These are phyloP conservation scores for Penicillium flavigenum DNA, from an alignment of 495 filamentous ascomycete species.

Conservation along the genomic window DNA sequence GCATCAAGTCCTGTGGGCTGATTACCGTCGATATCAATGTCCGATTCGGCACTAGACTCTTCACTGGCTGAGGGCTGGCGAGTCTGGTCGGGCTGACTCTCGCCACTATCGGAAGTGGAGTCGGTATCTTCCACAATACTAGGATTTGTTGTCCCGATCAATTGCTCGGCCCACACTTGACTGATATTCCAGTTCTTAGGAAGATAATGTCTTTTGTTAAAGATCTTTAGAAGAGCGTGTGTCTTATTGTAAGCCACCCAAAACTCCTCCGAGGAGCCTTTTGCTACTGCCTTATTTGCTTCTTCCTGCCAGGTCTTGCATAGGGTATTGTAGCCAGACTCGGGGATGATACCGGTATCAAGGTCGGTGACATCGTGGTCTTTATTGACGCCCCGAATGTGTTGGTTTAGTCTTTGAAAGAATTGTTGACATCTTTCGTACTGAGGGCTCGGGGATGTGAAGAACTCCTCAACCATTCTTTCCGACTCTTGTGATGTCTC, in stretches of 20 bases:
- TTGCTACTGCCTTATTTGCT: neutral
- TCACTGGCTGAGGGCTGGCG: neutral
- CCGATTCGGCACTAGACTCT: neutral
- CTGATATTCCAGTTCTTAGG: slow-evolving; percentile 14
- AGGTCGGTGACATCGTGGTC: neutral
- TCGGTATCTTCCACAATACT: neutral
- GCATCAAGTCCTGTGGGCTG: slow-evolving; percentile 9
- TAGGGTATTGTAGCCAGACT: neutral
- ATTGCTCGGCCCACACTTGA: slow-evolving; percentile 4
- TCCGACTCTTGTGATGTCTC: neutral
- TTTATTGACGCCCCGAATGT: slow-evolving; percentile 1
- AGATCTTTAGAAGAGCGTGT: slow-evolving; percentile 7
- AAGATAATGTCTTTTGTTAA: slow-evolving; percentile 17
- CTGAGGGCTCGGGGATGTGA: neutral
- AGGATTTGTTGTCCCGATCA: slow-evolving; percentile 2
- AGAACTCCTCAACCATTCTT: slow-evolving; percentile 9
- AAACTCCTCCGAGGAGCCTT: neutral
- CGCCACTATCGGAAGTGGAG: neutral
- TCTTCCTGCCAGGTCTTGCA: neutral
- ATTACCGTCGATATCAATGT: neutral
- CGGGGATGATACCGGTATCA: neutral
- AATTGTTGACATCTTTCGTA: neutral
- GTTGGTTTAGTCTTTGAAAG: slow-evolving; percentile 6
- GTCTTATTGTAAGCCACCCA: slow-evolving; percentile 12
- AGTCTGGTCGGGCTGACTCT: neutral